Percentiles rank a stretch among this genome's conserved stretches.
These are phyloP conservation scores for Picea engelmannii DNA, from an alignment of 83 land plant genomes.

Conservation along the genomic window DNA sequence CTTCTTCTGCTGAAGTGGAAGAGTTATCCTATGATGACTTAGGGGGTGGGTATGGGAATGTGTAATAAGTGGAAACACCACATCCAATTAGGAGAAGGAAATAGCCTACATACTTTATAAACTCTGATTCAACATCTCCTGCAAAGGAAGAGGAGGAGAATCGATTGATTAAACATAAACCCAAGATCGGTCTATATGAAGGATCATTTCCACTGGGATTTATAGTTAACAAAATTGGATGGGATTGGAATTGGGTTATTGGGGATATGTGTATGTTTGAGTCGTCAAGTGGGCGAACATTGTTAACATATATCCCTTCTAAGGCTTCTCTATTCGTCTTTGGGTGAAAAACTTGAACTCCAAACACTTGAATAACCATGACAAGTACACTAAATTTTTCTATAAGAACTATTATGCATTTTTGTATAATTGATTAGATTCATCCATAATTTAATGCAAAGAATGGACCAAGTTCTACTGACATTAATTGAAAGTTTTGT, in stretches of 20 bases:
- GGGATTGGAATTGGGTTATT: background rate
- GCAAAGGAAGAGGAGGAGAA: background rate
- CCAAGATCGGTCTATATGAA: background rate
- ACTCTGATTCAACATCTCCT: conserved; percentile 29
- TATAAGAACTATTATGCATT: too few species aligned
- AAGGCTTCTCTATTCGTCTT: too few species aligned
- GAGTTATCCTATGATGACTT: conserved; percentile 59
- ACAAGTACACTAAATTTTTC: too few species aligned
- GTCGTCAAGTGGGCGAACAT: too few species aligned
- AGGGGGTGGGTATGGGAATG: conserved; percentile 64
- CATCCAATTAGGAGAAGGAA: conserved; percentile 53
- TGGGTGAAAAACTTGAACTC: too few species aligned
- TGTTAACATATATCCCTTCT: background rate
- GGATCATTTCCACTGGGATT: background rate
- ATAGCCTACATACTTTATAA: conserved; percentile 70
- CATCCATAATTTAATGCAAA: too few species aligned
- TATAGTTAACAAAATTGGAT: background rate
- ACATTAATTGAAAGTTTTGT: too few species aligned
- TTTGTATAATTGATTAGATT: too few species aligned
- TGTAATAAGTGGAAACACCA: conserved; percentile 21
- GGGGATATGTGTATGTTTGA: too few species aligned
- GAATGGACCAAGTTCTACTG: too few species aligned
- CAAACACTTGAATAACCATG: too few species aligned
- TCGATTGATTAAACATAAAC: background rate
- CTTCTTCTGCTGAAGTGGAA: conserved; percentile 21